Conservation (phyloP, 805 yeast genomes). For the Wickerhamiella occidentalis region DNA sequence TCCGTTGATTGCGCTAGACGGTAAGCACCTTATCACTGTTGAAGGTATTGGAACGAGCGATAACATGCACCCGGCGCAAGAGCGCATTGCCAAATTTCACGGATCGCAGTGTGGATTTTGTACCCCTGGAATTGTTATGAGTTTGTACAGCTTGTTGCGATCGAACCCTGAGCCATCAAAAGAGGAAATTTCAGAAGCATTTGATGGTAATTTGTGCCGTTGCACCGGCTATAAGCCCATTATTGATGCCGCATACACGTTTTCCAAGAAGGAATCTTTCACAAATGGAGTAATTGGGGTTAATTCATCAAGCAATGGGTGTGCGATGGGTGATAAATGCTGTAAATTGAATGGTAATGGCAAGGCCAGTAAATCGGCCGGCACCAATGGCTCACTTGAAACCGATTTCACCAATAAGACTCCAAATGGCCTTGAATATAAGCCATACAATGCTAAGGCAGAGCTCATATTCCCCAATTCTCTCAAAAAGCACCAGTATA, state of each 20-base stretch:
- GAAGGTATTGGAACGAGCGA: conserved; percentile 36
- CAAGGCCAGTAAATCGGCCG: not conserved
- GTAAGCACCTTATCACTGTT: conserved; percentile 37
- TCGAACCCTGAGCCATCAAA: conserved; percentile 31
- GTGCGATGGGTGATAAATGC: conserved; percentile 31
- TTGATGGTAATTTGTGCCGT: conserved; percentile 38
- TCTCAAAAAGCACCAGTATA: conserved; percentile 26
- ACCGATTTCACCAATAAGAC: conserved; percentile 21
- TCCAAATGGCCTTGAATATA: conserved; percentile 31
- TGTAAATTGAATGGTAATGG: conserved; percentile 23
- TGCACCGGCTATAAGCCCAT: conserved; percentile 43
- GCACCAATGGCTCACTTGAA: conserved; percentile 18
- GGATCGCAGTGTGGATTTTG: conserved; percentile 43
- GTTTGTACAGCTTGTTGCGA: conserved; percentile 34
- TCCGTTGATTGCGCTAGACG: conserved; percentile 36
- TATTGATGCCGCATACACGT: conserved; percentile 36
- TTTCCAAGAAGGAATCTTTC: conserved; percentile 16
- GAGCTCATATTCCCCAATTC: conserved; percentile 35
- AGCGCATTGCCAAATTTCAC: conserved; percentile 37
- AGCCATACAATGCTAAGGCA: conserved; percentile 30
- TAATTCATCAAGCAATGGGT: conserved; percentile 12
- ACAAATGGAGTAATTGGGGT: conserved; percentile 12
- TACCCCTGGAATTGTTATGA: conserved; percentile 42
- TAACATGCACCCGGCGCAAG: conserved; percentile 39
- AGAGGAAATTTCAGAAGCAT: conserved; percentile 34